These are phyloP conservation scores for Monotropa hypopitys DNA, from an alignment of 179 eudicot genomes.

Conservation along the genomic window DNA sequence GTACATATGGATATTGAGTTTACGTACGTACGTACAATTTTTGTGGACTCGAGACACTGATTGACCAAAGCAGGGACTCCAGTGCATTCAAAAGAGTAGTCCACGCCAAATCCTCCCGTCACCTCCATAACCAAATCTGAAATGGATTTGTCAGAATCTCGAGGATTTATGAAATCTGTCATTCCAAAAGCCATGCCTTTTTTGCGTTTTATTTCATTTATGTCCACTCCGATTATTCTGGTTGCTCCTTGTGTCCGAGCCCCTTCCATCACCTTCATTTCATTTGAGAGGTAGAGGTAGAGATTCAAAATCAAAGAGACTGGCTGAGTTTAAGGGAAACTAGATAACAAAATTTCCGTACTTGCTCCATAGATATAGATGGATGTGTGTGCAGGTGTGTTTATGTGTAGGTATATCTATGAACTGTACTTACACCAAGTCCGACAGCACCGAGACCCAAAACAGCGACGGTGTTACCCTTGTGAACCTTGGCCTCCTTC, in stretches of 20 bases:
- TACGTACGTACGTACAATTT: conserved; percentile 19
- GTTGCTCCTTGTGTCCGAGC: conserved; percentile 46
- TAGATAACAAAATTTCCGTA: too few relatives aligned
- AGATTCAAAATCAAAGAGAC: not conserved
- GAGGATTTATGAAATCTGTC: conserved; percentile 28
- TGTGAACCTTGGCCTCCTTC: conserved; percentile 44
- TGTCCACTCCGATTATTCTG: conserved; percentile 52
- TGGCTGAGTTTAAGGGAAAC: too few relatives aligned
- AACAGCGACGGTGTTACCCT: conserved; percentile 55
- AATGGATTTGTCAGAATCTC: conserved; percentile 11
- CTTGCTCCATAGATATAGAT: not conserved
- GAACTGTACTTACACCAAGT: conserved; percentile 35
- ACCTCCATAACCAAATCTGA: conserved; percentile 20
- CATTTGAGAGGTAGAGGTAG: not conserved
- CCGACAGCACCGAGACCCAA: conserved; percentile 75
- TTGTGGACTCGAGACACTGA: conserved; percentile 25
- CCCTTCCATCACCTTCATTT: conserved; percentile 23
- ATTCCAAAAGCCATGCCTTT: conserved; percentile 31
- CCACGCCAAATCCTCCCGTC: conserved; percentile 34
- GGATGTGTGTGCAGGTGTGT: not conserved
- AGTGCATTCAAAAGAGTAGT: conserved; percentile 33
- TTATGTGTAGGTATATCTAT: not conserved
- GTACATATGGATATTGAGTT: not conserved
- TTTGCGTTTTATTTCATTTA: conserved; percentile 31
- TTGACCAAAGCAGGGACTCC: conserved; percentile 29